Conservation (phyloP, 129 eudicot species). For the Rutidosis leptorrhynchoides region DNA sequence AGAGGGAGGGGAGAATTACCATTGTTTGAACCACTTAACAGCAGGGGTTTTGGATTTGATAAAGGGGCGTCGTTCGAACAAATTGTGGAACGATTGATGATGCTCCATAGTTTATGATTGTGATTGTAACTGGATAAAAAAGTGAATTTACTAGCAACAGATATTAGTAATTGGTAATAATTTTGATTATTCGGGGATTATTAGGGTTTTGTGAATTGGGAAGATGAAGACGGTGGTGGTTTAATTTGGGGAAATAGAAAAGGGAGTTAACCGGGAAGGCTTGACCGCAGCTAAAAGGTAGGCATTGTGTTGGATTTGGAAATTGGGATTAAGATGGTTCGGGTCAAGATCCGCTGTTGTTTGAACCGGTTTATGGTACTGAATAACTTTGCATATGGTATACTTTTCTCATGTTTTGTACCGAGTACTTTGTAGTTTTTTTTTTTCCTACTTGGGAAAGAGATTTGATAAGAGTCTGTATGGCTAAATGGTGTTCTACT, state of each 20-base stretch:
- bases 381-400: no score
- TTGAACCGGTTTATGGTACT: no score
- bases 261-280: not conserved
- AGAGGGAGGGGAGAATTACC: conserved; percentile 35
- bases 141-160: not conserved
- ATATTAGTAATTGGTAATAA: not conserved
- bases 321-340: not conserved
- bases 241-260: not conserved
- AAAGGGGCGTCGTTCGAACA: conserved; percentile 63
- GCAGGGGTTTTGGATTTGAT: conserved; percentile 67
- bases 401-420: no score
- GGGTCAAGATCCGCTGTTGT: not conserved
- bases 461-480: no score
- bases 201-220: conserved; percentile 22
- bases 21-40: conserved; percentile 79
- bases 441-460: no score
- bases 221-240: not conserved
- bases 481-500: no score
- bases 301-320: not conserved
- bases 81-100: conserved; percentile 44
- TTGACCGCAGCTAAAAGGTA: not conserved
- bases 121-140: conserved; percentile 9
- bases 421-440: no score
- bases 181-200: not conserved
- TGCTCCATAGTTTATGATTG: conserved; percentile 33